These are phyloP conservation scores for Cicer bijugum DNA, from an alignment of 306 rosid species.

Conservation along the genomic window DNA sequence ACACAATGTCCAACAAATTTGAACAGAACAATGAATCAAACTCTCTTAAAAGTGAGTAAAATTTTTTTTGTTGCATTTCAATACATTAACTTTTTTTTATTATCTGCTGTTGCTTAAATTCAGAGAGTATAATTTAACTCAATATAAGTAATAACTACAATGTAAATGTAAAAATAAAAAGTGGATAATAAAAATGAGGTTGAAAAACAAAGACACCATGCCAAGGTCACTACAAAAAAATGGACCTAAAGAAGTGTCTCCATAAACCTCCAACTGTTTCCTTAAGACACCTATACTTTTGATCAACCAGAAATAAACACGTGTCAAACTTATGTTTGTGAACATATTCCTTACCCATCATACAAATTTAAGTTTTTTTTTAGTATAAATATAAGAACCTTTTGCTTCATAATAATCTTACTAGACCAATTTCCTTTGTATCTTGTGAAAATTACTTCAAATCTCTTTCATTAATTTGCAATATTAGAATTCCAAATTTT, in stretches of 20 bases:
- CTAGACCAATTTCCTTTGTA: constrained; percentile 43
- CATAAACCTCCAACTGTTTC: constrained; percentile 43
- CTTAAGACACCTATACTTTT: constrained; percentile 24
- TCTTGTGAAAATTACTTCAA: constrained; percentile 16
- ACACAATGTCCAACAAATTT: background rate
- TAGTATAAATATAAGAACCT: constrained; percentile 52
- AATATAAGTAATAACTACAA: background rate
- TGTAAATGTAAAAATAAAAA: constrained; percentile 26
- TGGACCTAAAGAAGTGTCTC: constrained; percentile 43
- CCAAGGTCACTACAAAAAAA: constrained; percentile 42
- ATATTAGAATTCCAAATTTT: constrained; percentile 3
- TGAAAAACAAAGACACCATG: constrained; percentile 35
- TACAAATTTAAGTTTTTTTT: constrained; percentile 5
- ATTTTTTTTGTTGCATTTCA: too few species aligned
- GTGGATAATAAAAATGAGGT: constrained; percentile 26
- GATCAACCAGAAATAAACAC: constrained; percentile 51
- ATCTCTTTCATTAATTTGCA: constrained; percentile 18
- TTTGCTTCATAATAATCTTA: constrained; percentile 39
- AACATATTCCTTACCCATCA: constrained; percentile 33
- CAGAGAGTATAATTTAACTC: too few species aligned
- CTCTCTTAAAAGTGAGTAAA: too few species aligned
- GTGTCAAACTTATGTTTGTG: constrained; percentile 47
- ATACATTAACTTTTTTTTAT: too few species aligned
- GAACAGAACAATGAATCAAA: background rate
- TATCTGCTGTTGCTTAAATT: too few species aligned